phyloP scores from a whole-genome alignment of 2,329 filamentous ascomycete genomes.

The Hypomyces perniciosus region DNA sequence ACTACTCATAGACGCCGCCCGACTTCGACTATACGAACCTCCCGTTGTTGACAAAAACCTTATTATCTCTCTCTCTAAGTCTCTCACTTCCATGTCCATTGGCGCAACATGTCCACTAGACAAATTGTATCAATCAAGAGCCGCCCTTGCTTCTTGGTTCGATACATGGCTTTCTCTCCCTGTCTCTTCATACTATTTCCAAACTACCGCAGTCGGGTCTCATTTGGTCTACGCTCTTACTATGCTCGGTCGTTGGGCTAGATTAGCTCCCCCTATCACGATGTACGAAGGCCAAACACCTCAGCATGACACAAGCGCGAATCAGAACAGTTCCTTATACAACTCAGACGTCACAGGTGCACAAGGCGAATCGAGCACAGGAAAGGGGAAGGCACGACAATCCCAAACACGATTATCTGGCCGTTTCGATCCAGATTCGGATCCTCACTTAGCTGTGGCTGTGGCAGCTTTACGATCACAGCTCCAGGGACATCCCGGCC shows the following conservation, averaged over 20 bases:
- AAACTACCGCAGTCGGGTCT: constrained; percentile 39
- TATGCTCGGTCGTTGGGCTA: constrained; percentile 47
- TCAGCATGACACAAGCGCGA: constrained; percentile 22
- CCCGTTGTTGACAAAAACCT: constrained; percentile 36
- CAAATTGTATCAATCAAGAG: constrained; percentile 43
- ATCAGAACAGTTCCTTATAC: constrained; percentile 15
- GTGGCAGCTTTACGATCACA: constrained; percentile 36
- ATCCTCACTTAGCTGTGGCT: constrained; percentile 34
- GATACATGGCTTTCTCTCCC: constrained; percentile 42
- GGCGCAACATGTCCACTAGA: constrained; percentile 40
- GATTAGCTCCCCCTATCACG: constrained; percentile 35
- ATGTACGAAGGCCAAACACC: constrained; percentile 19
- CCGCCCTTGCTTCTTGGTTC: constrained; percentile 44
- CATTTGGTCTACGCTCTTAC: constrained; percentile 46
- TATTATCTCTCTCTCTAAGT: constrained; percentile 38
- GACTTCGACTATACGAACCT: constrained; percentile 43
- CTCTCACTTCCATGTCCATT: constrained; percentile 32
- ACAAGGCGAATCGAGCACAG: constrained; percentile 2
- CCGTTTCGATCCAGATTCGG: constrained; percentile 24
- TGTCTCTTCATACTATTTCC: constrained; percentile 34
- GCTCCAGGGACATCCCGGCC: constrained; percentile 37
- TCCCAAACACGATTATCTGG: neutral
- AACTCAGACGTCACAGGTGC: constrained; percentile 17
- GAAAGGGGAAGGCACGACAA: neutral
- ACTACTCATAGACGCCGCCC: constrained; percentile 34